phyloP scores from a whole-genome alignment of 352 stramenopile species.

The Phytophthora podocarpi region DNA sequence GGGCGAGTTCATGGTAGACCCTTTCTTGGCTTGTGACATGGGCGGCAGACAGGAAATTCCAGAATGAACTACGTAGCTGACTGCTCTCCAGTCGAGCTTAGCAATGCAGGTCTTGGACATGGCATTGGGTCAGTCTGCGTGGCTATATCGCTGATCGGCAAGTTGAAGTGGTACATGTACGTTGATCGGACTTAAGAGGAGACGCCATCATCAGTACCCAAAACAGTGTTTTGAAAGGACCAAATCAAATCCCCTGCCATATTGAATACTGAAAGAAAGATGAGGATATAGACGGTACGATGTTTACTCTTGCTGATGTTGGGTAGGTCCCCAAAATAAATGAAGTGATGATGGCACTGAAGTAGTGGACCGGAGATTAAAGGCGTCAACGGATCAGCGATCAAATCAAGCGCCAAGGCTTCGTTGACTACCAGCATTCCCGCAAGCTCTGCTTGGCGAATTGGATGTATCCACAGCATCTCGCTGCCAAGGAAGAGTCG shows the following conservation, averaged over 20 bases:
- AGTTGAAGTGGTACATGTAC: slow-evolving; percentile 1
- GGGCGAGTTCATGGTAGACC: slow-evolving; percentile 11
- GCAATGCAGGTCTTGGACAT: too few relatives aligned
- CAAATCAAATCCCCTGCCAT: neutral
- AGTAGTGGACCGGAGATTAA: neutral
- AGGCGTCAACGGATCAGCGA: slow-evolving; percentile 7
- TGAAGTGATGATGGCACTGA: slow-evolving; percentile 4
- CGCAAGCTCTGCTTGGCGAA: too few relatives aligned
- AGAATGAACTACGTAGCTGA: too few relatives aligned
- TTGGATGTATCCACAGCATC: too few relatives aligned
- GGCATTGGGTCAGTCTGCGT: too few relatives aligned
- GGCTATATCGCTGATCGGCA: too few relatives aligned
- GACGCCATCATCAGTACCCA: slow-evolving; percentile 12
- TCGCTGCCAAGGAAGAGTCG: too few relatives aligned
- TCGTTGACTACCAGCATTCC: too few relatives aligned
- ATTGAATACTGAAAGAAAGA: neutral
- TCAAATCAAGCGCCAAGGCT: too few relatives aligned
- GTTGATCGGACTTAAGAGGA: too few relatives aligned
- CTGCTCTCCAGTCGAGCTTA: too few relatives aligned
- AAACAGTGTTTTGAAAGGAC: neutral
- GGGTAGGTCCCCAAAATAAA: neutral
- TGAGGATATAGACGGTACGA: neutral
- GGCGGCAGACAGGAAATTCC: slow-evolving; percentile 11
- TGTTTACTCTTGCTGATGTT: too few relatives aligned
- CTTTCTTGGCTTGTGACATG: neutral